These are phyloP conservation scores for Bidens hawaiensis DNA, from an alignment of 140 eudicot genomes.

Conservation along the genomic window DNA sequence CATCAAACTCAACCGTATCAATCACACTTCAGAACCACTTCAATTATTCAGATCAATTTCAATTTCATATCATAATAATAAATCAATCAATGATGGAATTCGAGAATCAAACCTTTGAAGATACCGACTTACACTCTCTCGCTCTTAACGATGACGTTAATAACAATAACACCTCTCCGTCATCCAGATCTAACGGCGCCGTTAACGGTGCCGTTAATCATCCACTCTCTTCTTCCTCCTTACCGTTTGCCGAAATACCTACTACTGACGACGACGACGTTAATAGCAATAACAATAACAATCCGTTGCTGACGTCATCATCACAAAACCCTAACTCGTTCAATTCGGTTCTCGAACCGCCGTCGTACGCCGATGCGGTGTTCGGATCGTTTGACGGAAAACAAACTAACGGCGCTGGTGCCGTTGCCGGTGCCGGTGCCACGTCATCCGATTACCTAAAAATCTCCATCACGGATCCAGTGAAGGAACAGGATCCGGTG, in stretches of 20 bases:
- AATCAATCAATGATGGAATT: conserved; percentile 60
- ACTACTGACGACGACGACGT: conserved; percentile 49
- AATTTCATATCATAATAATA: background rate
- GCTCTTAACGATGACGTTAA: conserved; percentile 36
- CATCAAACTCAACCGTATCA: background rate
- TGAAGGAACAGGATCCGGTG: conserved; percentile 35
- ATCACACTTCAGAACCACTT: background rate
- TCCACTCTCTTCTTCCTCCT: conserved; percentile 37
- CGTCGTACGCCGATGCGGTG: conserved; percentile 58
- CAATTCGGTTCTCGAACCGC: conserved; percentile 80
- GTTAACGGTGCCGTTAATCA: conserved; percentile 23
- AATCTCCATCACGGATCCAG: conserved; percentile 35
- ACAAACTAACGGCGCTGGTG: conserved; percentile 24
- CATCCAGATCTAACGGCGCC: conserved; percentile 23
- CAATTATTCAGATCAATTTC: background rate
- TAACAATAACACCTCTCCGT: conserved; percentile 13
- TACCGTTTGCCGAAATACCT: conserved; percentile 56
- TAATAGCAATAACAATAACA: too few relatives aligned
- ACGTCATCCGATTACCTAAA: conserved; percentile 34
- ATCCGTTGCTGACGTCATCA: conserved; percentile 26
- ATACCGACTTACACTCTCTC: conserved; percentile 40
- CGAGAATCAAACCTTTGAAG: conserved; percentile 60
- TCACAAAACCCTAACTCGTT: conserved; percentile 48
- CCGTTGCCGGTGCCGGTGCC: conserved; percentile 17
- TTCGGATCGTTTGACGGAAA: conserved; percentile 38